Evolutionary conservation across 2,329 filamentous ascomycete species (phyloP).

Genomic region (Neurospora sp.): DNA sequence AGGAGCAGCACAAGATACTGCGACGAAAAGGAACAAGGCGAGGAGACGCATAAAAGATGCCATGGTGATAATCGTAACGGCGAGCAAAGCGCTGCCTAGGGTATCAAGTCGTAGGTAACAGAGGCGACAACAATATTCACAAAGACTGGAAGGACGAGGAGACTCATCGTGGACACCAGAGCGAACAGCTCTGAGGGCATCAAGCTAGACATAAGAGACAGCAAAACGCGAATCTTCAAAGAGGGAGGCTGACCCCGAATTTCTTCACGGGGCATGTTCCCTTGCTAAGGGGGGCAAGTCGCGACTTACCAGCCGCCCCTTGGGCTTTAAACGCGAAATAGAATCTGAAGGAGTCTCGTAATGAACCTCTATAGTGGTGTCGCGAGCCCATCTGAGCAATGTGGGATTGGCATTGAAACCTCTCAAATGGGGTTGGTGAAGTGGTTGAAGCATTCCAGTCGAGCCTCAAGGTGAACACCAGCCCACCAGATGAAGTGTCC

Average conservation of each 20-base stretch:
- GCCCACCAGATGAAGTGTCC: not conserved
- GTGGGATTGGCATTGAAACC: not conserved
- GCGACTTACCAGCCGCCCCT: not conserved
- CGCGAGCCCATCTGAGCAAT: not conserved
- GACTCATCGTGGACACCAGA: not conserved
- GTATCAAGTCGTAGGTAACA: not conserved
- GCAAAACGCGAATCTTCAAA: not conserved
- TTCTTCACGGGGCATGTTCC: not conserved
- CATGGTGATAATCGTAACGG: slow-evolving; percentile 14
- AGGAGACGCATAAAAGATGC: slow-evolving; percentile 19
- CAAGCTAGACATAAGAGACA: not conserved
- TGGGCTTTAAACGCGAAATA: not conserved
- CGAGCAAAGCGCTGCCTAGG: not conserved
- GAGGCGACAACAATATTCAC: not conserved
- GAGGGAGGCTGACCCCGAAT: not conserved
- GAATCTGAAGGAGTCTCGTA: not conserved
- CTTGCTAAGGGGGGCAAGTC: not conserved
- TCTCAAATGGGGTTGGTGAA: not conserved
- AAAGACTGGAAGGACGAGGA: not conserved
- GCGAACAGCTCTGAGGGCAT: not conserved
- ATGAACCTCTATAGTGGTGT: not conserved
- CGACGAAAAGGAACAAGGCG: slow-evolving; percentile 21
- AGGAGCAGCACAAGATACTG: slow-evolving; percentile 29
- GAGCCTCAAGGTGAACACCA: not conserved
- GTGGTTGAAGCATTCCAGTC: not conserved